Conservation (phyloP, 1,139 yeast genomes). For the Geotrichum phurueaensis region DNA sequence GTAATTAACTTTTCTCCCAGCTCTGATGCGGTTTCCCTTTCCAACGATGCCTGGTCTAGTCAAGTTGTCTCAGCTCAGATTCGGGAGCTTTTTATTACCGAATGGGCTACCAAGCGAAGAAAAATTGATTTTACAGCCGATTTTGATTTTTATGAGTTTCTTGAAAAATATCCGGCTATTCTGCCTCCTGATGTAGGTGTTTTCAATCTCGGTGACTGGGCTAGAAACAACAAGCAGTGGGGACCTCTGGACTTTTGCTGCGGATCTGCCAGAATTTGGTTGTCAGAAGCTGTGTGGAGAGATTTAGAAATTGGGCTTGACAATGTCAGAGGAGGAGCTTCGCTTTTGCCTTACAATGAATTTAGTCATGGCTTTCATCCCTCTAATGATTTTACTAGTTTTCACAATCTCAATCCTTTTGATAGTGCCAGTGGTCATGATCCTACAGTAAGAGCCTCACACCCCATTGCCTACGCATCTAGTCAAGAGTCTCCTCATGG, state of each 20-base stretch:
- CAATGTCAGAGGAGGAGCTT: conserved; percentile 19
- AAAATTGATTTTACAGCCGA: conserved; percentile 38
- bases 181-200: conserved; percentile 33
- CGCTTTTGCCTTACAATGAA: conserved; percentile 15
- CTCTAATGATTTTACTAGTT: background rate
- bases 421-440: conserved; percentile 4
- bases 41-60: conserved; percentile 33
- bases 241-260: conserved; percentile 34
- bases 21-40: conserved; percentile 26
- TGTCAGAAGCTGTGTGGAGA: conserved; percentile 36
- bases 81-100: conserved; percentile 34
- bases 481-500: background rate
- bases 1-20: conserved; percentile 32
- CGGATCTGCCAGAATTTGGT: conserved; percentile 36
- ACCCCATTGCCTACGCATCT: background rate
- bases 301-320: conserved; percentile 34
- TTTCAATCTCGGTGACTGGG: conserved; percentile 35
- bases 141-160: conserved; percentile 37
- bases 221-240: conserved; percentile 33
- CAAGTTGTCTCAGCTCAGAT: conserved; percentile 35
- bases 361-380: conserved; percentile 1
- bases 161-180: conserved; percentile 32
- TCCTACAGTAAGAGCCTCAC: background rate
- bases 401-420: conserved; percentile 10
- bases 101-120: conserved; percentile 36